phyloP scores from a whole-genome alignment of 2,329 filamentous ascomycete genomes.

The Capronia epimyces region DNA sequence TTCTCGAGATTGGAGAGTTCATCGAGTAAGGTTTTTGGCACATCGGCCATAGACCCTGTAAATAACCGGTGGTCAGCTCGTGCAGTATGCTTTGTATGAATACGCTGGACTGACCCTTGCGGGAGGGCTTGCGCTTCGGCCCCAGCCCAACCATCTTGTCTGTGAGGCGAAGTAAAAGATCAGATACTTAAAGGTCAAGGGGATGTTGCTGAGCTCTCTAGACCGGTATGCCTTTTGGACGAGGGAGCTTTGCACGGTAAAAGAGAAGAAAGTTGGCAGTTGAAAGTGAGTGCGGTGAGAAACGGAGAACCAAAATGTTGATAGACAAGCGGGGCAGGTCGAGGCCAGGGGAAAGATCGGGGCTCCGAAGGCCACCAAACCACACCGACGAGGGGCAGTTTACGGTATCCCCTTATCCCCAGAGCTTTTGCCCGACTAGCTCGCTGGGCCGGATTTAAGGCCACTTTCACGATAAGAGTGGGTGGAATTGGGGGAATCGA shows the following conservation, averaged over 20 bases:
- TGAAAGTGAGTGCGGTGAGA: slow-evolving; percentile 3
- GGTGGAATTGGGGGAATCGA: too few species aligned
- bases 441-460: too few species aligned
- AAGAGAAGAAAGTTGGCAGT: background rate
- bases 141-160: slow-evolving; percentile 60
- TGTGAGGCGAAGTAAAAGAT: background rate
- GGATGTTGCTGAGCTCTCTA: background rate
- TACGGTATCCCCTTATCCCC: background rate
- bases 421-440: background rate
- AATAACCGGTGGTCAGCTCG: background rate
- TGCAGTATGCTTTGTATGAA: background rate
- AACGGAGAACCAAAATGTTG: slow-evolving; percentile 15
- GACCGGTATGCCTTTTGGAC: background rate
- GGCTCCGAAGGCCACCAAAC: too few species aligned
- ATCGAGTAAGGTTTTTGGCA: slow-evolving; percentile 73
- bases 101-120: slow-evolving; percentile 60
- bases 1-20: slow-evolving; percentile 83
- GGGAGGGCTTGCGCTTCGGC: slow-evolving; percentile 60
- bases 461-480: too few species aligned
- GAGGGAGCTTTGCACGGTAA: background rate
- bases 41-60: slow-evolving; percentile 80
- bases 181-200: background rate
- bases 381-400: background rate
- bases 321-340: slow-evolving; percentile 12
- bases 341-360: background rate